Percentiles rank a stretch among this genome's conserved stretches.
These are phyloP conservation scores for Fusarium foetens DNA, from an alignment of 2,329 filamentous ascomycete species.

Conservation along the genomic window DNA sequence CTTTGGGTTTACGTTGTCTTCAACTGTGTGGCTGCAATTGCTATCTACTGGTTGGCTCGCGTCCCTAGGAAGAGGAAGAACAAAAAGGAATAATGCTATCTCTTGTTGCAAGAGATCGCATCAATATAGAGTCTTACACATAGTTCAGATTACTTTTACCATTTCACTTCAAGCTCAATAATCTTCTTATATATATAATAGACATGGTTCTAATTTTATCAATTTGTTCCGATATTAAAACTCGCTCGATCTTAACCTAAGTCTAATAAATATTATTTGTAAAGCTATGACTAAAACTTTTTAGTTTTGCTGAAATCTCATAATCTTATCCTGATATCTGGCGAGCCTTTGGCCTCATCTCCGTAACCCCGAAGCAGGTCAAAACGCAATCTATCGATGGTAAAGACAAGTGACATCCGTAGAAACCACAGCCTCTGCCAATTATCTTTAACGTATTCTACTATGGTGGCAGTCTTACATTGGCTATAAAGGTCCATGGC, in stretches of 20 bases:
- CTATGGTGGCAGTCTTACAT: fast-evolving
- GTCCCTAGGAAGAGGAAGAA: slow-evolving; percentile 44
- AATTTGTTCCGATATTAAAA: background rate
- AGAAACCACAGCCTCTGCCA: background rate
- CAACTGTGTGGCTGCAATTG: slow-evolving; percentile 59
- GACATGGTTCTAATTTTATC: too few relatives aligned
- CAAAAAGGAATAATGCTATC: background rate
- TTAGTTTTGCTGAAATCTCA: background rate
- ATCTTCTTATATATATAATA: background rate
- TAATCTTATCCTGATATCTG: background rate
- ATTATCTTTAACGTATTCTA: background rate
- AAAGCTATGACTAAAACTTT: background rate
- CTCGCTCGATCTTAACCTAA: background rate
- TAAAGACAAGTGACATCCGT: background rate
- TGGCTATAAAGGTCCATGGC: fast-evolving
- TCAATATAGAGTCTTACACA: too few relatives aligned
- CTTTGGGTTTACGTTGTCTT: slow-evolving; percentile 63
- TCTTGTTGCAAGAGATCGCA: fast-evolving
- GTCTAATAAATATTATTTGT: background rate
- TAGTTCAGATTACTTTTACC: background rate
- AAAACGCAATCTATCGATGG: background rate
- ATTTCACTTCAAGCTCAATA: fast-evolving
- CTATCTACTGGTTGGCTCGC: slow-evolving; percentile 58
- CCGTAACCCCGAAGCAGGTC: background rate
- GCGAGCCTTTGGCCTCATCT: background rate